Evolutionary conservation across 352 stramenopile genomes (phyloP).

Genomic region (Globisporangium camurandrum): DNA sequence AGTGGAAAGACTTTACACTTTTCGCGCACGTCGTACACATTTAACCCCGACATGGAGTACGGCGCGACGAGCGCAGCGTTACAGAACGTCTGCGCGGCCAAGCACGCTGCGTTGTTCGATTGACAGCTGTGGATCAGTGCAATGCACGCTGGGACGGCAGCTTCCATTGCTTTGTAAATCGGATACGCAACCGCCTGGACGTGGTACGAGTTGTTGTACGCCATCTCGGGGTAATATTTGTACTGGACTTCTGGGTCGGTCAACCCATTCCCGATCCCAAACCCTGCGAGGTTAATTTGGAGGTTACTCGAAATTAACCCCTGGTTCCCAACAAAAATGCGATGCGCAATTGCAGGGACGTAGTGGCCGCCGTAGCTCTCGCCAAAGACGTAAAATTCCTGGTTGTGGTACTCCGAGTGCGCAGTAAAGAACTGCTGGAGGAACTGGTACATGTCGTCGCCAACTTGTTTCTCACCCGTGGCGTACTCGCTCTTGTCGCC

Average conservation of each 20-base stretch:
- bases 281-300: slow-evolving; percentile 43
- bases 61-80: slow-evolving; percentile 40
- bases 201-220: slow-evolving; percentile 72
- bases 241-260: slow-evolving; percentile 64
- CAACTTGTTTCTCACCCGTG: slow-evolving; percentile 40
- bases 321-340: slow-evolving; percentile 41
- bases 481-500: slow-evolving; percentile 29
- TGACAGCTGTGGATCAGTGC: slow-evolving; percentile 50
- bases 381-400: slow-evolving; percentile 54
- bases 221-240: slow-evolving; percentile 61
- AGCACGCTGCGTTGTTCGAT: slow-evolving; percentile 25
- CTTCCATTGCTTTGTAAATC: slow-evolving; percentile 39
- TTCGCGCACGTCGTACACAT: slow-evolving; percentile 72
- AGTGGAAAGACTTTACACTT: slow-evolving; percentile 47
- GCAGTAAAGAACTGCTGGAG: slow-evolving; percentile 58
- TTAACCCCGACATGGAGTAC: slow-evolving; percentile 39
- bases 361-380: slow-evolving; percentile 70
- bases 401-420: slow-evolving; percentile 34
- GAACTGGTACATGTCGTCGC: slow-evolving; percentile 64
- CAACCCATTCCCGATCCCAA: slow-evolving; percentile 70
- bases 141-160: slow-evolving; percentile 43
- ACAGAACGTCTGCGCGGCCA: slow-evolving; percentile 53
- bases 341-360: slow-evolving; percentile 42
- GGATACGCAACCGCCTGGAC: slow-evolving; percentile 39
- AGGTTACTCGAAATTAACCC: slow-evolving; percentile 1